A percentile compares a stretch with the other conserved stretches of the same genome.
Evolutionary conservation across 2,329 filamentous ascomycete species (phyloP).

Genomic region (Aspergillus alliaceus): DNA sequence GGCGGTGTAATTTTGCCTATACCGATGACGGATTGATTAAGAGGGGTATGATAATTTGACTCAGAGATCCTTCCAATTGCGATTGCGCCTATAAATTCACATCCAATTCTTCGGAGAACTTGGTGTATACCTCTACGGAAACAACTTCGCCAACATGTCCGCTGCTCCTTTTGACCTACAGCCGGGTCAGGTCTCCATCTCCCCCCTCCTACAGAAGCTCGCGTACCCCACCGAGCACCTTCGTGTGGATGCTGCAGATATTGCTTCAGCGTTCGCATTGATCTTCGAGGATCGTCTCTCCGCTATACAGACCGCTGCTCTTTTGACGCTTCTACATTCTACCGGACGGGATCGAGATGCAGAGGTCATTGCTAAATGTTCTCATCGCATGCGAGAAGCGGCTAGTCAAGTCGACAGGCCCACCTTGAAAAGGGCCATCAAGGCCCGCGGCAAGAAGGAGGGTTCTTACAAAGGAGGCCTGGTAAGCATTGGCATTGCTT

Average conservation of each 20-base stretch:
- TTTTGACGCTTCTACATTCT: conserved; percentile 90
- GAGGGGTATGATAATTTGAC: not conserved
- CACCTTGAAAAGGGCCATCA: conserved; percentile 62
- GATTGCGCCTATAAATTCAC: not conserved
- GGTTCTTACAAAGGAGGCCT: conserved; percentile 80
- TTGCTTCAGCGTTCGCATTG: conserved; percentile 83
- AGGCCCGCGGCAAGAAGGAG: conserved; percentile 61
- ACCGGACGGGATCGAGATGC: conserved; percentile 80
- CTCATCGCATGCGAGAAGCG: conserved; percentile 77
- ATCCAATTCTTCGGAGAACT: too few species aligned
- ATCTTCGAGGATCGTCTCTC: conserved; percentile 90
- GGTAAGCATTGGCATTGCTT: conserved; percentile 53
- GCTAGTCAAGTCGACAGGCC: conserved; percentile 69
- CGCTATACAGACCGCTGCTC: conserved; percentile 81
- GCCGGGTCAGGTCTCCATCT: conserved; percentile 45
- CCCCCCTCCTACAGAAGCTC: conserved; percentile 49
- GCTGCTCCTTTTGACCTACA: conserved; percentile 24
- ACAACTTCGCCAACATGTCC: conserved; percentile 22
- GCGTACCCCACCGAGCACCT: conserved; percentile 45
- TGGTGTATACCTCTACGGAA: not conserved
- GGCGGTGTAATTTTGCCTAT: conserved; percentile 29
- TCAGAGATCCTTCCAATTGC: not conserved
- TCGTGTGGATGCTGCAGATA: conserved; percentile 71
- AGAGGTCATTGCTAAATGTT: conserved; percentile 83
- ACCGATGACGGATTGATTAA: conserved; percentile 10